Conservation (phyloP, 768 basidiomycete genomes). For the Mycena indigotica region DNA sequence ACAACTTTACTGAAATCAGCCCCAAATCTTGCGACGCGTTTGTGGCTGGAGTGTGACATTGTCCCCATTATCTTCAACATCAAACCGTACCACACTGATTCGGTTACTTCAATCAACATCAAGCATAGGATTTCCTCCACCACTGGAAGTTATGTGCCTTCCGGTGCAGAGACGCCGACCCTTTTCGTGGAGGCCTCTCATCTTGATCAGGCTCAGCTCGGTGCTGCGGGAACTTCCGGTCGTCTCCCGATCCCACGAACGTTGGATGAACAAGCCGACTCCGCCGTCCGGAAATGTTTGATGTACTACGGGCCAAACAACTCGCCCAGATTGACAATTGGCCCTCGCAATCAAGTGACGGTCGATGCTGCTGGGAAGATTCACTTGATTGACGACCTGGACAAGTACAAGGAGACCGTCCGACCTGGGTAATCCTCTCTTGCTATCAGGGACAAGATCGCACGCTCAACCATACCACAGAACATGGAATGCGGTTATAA, state of each 20-base stretch:
- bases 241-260: constrained; percentile 76
- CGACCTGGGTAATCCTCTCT: constrained; percentile 45
- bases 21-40: constrained; percentile 81
- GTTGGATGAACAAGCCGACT: constrained; percentile 83
- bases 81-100: constrained; percentile 81
- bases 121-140: constrained; percentile 84
- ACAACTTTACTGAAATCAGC: constrained; percentile 70
- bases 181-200: constrained; percentile 64
- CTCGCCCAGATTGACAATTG: constrained; percentile 82
- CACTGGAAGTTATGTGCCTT: constrained; percentile 75
- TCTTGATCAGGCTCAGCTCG: constrained; percentile 39
- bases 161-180: constrained; percentile 76
- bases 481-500: constrained; percentile 81
- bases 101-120: constrained; percentile 73
- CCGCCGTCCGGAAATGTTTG: constrained; percentile 80
- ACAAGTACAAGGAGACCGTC: constrained; percentile 75
- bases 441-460: not conserved
- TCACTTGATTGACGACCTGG: constrained; percentile 80
- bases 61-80: constrained; percentile 87
- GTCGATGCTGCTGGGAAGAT: constrained; percentile 89
- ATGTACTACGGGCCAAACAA: constrained; percentile 84
- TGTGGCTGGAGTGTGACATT: constrained; percentile 83
- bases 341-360: constrained; percentile 81
- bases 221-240: constrained; percentile 49
- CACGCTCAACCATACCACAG: constrained; percentile 30